These are phyloP conservation scores for Ascochyta viciae-villosae DNA, from an alignment of 2,329 filamentous ascomycete genomes.

Conservation along the genomic window DNA sequence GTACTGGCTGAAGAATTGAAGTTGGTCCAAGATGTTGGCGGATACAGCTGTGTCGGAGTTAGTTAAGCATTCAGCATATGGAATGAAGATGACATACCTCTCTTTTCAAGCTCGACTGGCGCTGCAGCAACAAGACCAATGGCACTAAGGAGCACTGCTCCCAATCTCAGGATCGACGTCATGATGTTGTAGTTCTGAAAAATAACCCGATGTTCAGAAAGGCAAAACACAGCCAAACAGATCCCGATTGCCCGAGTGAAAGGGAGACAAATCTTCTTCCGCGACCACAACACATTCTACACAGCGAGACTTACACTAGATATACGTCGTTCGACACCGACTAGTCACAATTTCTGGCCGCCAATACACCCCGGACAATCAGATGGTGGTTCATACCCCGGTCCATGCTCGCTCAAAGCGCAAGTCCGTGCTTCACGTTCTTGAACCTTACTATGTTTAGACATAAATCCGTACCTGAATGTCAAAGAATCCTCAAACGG, in stretches of 20 bases:
- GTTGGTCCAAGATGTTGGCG: slow-evolving; percentile 48
- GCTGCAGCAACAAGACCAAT: slow-evolving; percentile 32
- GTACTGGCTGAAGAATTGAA: slow-evolving; percentile 60
- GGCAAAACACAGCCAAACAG: slow-evolving; percentile 1
- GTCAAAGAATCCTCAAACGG: slow-evolving; percentile 1
- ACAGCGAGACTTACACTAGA: slow-evolving; percentile 7
- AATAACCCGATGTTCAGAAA: slow-evolving; percentile 2
- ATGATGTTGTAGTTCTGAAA: slow-evolving; percentile 13
- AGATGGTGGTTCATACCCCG: slow-evolving; percentile 10
- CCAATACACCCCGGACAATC: slow-evolving; percentile 4
- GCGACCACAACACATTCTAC: slow-evolving; percentile 3
- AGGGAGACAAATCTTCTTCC: neutral
- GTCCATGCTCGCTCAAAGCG: slow-evolving; percentile 8
- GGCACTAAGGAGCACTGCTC: slow-evolving; percentile 29
- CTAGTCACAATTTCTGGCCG: slow-evolving; percentile 1
- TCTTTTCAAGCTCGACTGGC: slow-evolving; percentile 35
- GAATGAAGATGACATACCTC: slow-evolving; percentile 30
- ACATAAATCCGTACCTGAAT: slow-evolving; percentile 15
- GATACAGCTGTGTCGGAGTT: slow-evolving; percentile 44
- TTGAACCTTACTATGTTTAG: slow-evolving; percentile 14
- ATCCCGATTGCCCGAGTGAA: neutral
- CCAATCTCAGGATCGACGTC: slow-evolving; percentile 26
- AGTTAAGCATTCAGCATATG: neutral
- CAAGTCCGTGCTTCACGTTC: slow-evolving; percentile 15
- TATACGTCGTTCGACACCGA: slow-evolving; percentile 9